Evolutionary conservation across 1,284 basidiomycete species (phyloP).

Genomic region (Lignosus rhinocerotis): DNA sequence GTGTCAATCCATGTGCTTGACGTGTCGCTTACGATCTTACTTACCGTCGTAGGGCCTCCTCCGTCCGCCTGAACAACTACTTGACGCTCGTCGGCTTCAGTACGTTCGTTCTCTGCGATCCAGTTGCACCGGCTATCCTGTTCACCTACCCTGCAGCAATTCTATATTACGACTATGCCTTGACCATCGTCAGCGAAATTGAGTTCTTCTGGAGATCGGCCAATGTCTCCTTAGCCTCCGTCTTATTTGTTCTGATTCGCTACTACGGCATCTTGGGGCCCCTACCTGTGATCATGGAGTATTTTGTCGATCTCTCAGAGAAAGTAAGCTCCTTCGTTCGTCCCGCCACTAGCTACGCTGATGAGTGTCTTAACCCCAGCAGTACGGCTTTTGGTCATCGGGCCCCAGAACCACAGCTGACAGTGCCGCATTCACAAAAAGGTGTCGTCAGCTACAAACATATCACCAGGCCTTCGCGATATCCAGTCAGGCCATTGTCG

Average conservation of each 20-base stretch:
- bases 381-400: too few species aligned
- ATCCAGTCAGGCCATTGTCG: slow-evolving; percentile 9
- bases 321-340: slow-evolving; percentile 1
- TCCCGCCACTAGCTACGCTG: not conserved
- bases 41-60: slow-evolving; percentile 10
- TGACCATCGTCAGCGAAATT: slow-evolving; percentile 19
- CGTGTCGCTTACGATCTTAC: slow-evolving; percentile 13
- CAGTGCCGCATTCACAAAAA: not conserved
- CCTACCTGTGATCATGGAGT: slow-evolving; percentile 18
- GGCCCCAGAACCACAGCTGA: not conserved
- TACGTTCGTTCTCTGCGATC: not conserved
- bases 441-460: slow-evolving; percentile 17
- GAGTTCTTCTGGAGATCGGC: slow-evolving; percentile 23
- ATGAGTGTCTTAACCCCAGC: too few species aligned
- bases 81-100: slow-evolving; percentile 11
- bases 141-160: slow-evolving; percentile 12
- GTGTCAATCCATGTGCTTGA: not conserved
- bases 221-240: slow-evolving; percentile 12
- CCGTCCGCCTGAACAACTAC: slow-evolving; percentile 13
- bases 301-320: slow-evolving; percentile 12
- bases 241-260: slow-evolving; percentile 18
- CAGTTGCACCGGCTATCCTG: not conserved
- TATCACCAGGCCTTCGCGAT: slow-evolving; percentile 20
- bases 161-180: slow-evolving; percentile 24
- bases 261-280: slow-evolving; percentile 19